Evolutionary conservation across 257 asterid genomes (phyloP).

Genomic region (Solanum habrochaites): DNA sequence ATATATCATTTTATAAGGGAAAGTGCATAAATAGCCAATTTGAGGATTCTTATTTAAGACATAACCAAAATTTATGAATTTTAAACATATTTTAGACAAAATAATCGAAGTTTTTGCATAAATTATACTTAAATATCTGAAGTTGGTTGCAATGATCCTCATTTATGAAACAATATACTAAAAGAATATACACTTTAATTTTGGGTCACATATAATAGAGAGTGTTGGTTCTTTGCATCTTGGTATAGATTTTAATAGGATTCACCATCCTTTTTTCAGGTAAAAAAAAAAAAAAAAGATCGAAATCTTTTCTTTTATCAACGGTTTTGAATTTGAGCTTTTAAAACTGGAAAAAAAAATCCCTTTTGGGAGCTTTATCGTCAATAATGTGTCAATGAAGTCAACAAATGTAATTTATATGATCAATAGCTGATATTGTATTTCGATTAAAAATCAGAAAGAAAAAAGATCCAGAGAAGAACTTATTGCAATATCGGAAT

Average conservation of each 20-base stretch:
- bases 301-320: background rate
- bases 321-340: background rate
- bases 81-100: background rate
- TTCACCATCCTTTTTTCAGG: background rate
- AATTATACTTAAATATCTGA: background rate
- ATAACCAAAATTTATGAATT: background rate
- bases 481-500: background rate
- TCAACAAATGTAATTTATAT: background rate
- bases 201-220: background rate
- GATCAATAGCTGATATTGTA: background rate
- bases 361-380: background rate
- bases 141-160: background rate
- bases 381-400: background rate
- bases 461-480: background rate
- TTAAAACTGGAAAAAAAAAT: background rate
- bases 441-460: background rate
- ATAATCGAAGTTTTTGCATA: background rate
- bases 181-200: background rate
- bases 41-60: background rate
- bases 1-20: background rate
- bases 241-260: background rate
- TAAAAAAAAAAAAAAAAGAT: background rate
- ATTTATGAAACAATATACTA: background rate
- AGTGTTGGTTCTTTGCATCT: background rate
- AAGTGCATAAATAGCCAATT: background rate